Evolutionary conservation across 371 early-diverging fungal species (phyloP).

Genomic region (Parasitella parasitica): DNA sequence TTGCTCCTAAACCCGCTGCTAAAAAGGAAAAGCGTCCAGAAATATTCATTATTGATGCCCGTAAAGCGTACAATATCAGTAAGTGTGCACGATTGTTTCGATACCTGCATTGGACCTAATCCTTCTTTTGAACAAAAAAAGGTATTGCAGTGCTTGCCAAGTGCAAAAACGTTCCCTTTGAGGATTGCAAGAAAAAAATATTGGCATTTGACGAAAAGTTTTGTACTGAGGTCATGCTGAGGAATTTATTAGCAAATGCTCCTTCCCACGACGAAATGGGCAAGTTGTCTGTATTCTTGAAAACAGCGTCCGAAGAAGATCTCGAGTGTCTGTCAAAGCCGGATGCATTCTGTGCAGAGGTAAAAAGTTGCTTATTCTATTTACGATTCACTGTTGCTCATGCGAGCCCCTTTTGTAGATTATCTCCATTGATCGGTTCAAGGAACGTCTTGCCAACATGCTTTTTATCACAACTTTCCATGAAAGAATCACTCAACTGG

Average conservation of each 20-base stretch:
- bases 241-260: constrained; percentile 63
- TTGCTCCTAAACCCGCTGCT: constrained; percentile 33
- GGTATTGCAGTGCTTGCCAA: constrained; percentile 73
- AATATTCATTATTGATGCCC: constrained; percentile 69
- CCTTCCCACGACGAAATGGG: constrained; percentile 83
- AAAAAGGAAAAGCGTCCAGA: constrained; percentile 45
- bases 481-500: constrained; percentile 69
- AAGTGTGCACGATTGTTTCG: constrained; percentile 15
- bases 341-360: constrained; percentile 88
- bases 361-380: constrained; percentile 16
- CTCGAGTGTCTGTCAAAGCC: constrained; percentile 67
- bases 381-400: constrained; percentile 4
- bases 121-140: neutral
- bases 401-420: constrained; percentile 44
- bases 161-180: constrained; percentile 62
- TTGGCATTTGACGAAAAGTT: constrained; percentile 65
- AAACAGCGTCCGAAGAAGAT: constrained; percentile 64
- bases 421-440: constrained; percentile 78
- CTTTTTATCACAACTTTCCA: constrained; percentile 73
- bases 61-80: constrained; percentile 80
- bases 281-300: constrained; percentile 63
- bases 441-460: constrained; percentile 75
- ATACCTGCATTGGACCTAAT: neutral
- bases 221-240: constrained; percentile 66
- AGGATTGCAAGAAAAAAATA: constrained; percentile 64